Evolutionary conservation across 257 asterid genomes (phyloP).

Genomic region (Fraxinus anomala): DNA sequence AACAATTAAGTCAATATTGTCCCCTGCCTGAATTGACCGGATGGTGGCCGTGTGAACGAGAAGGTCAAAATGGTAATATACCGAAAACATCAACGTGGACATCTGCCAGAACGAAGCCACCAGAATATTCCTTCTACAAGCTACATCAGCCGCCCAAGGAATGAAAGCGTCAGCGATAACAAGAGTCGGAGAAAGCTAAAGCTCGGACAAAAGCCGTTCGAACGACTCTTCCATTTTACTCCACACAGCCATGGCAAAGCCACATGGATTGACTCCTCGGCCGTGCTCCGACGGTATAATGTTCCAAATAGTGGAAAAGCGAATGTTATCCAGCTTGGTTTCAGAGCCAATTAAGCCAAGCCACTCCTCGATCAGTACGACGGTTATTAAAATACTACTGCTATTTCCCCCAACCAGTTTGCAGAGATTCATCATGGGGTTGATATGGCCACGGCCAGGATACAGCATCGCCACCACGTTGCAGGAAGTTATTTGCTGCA

Average conservation of each 20-base stretch:
- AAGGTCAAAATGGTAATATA: slow-evolving; percentile 28
- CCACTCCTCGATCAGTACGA: slow-evolving; percentile 39
- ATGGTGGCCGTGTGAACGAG: slow-evolving; percentile 32
- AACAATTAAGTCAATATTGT: too few relatives aligned
- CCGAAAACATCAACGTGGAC: slow-evolving; percentile 50
- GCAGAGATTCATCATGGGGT: slow-evolving; percentile 41
- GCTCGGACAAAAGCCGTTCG: slow-evolving; percentile 40
- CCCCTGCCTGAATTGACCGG: slow-evolving; percentile 21
- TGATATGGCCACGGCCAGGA: slow-evolving; percentile 33
- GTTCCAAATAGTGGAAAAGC: slow-evolving; percentile 46
- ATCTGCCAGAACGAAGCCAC: slow-evolving; percentile 48
- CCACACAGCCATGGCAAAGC: slow-evolving; percentile 27
- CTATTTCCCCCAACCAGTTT: slow-evolving; percentile 4
- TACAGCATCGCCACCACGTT: slow-evolving; percentile 30
- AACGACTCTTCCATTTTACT: slow-evolving; percentile 50
- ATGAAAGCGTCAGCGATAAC: slow-evolving; percentile 39
- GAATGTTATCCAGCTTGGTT: slow-evolving; percentile 33
- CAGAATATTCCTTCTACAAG: slow-evolving; percentile 45
- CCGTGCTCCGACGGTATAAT: slow-evolving; percentile 56
- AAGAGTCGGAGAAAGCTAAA: slow-evolving; percentile 38
- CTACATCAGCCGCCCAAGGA: slow-evolving; percentile 40
- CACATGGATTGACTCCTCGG: slow-evolving; percentile 40
- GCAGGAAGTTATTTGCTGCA: background rate
- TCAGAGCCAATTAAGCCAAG: slow-evolving; percentile 35
- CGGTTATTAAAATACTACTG: slow-evolving; percentile 1